Percentiles rank a stretch among this genome's conserved stretches.
Conservation (phyloP, 768 basidiomycete genomes). For the Lentinula raphanica region DNA sequence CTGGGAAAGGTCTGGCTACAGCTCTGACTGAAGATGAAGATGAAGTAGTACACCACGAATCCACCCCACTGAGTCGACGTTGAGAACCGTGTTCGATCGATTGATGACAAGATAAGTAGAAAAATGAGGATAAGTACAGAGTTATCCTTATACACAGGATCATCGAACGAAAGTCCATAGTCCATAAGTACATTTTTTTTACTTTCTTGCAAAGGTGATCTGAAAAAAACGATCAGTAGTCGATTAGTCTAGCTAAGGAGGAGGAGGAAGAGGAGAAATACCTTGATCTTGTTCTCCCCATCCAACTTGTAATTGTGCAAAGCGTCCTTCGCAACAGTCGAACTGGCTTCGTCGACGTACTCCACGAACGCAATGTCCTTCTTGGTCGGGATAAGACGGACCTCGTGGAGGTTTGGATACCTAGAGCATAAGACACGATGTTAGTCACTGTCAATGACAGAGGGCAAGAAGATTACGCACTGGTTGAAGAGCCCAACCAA, state of each 20-base stretch:
- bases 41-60: too few relatives aligned
- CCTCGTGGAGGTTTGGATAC: constrained; percentile 94
- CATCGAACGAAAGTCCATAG: neutral
- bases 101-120: too few relatives aligned
- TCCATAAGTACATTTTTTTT: constrained; percentile 11
- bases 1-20: neutral
- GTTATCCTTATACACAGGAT: too few relatives aligned
- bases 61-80: too few relatives aligned
- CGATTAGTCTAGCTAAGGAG: neutral
- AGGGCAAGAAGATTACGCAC: constrained; percentile 39
- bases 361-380: constrained; percentile 99
- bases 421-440: constrained; percentile 30
- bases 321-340: constrained; percentile 89
- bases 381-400: constrained; percentile 96
- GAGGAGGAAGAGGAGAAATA: too few relatives aligned
- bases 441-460: constrained; percentile 5
- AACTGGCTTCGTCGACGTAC: constrained; percentile 87
- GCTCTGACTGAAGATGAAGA: neutral
- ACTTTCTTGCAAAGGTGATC: constrained; percentile 77
- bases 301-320: constrained; percentile 97
- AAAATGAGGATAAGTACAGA: too few relatives aligned
- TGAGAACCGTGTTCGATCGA: too few relatives aligned
- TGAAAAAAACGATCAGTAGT: constrained; percentile 20
- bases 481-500: constrained; percentile 88
- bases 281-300: constrained; percentile 98